These are phyloP conservation scores for Russula vinacea DNA, from an alignment of 768 basidiomycete genomes.

Conservation along the genomic window DNA sequence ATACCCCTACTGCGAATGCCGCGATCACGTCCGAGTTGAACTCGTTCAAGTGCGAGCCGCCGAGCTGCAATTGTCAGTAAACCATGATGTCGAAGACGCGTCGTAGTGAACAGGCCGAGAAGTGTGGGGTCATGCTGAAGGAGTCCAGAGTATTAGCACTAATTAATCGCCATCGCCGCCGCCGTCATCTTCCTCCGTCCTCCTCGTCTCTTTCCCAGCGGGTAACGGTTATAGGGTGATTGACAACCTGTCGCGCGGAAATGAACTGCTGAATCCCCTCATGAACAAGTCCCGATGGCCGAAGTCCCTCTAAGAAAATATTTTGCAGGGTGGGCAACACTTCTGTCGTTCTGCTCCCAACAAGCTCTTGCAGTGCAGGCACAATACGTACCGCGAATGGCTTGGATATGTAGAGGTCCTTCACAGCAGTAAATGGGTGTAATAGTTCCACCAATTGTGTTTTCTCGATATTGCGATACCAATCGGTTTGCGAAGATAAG, in stretches of 20 bases:
- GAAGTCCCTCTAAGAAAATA: background rate
- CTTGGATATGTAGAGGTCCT: background rate
- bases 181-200: no score
- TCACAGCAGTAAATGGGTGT: background rate
- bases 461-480: background rate
- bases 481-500: background rate
- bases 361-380: background rate
- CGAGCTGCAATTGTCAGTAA: conserved; percentile 55
- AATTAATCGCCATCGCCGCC: no score
- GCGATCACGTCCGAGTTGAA: conserved; percentile 96
- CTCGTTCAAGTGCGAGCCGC: conserved; percentile 93
- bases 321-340: background rate
- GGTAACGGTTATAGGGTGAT: background rate
- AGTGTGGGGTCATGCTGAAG: no score
- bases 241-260: background rate
- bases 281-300: no score
- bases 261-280: background rate
- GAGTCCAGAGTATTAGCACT: no score
- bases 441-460: background rate
- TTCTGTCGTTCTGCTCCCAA: background rate
- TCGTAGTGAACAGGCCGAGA: no score
- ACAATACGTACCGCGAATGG: background rate
- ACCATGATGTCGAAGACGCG: no score
- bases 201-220: background rate
- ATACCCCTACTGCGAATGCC: conserved; percentile 88